Conservation (phyloP, 345 rosid species). For the Odontarrhena argentea region DNA sequence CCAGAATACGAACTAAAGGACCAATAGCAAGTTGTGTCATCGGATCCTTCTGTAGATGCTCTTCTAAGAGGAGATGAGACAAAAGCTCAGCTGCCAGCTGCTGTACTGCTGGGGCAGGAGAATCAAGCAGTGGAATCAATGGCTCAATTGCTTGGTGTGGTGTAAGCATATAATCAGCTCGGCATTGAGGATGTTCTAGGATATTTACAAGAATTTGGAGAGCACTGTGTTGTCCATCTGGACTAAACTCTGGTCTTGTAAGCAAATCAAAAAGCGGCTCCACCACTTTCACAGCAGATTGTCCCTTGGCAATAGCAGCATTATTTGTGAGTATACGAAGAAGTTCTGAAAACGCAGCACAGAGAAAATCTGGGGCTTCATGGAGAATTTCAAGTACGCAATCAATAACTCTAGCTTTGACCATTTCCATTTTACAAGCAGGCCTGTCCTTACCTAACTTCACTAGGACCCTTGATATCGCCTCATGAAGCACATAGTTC, state of each 20-base stretch:
- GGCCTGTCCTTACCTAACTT: slow-evolving; percentile 99
- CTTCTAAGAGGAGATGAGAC: slow-evolving; percentile 83
- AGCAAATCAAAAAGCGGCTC: slow-evolving; percentile 82
- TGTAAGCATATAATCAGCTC: slow-evolving; percentile 73
- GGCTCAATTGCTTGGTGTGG: slow-evolving; percentile 93
- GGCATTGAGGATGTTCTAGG: slow-evolving; percentile 95
- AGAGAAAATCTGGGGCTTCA: slow-evolving; percentile 93
- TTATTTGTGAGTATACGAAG: slow-evolving; percentile 94
- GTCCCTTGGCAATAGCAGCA: slow-evolving; percentile 92
- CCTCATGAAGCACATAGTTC: slow-evolving; percentile 91
- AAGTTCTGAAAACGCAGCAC: slow-evolving; percentile 90
- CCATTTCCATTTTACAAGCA: slow-evolving; percentile 97
- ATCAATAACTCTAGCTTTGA: slow-evolving; percentile 94
- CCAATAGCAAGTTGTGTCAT: slow-evolving; percentile 77
- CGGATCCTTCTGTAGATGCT: slow-evolving; percentile 89
- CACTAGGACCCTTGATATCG: slow-evolving; percentile 91
- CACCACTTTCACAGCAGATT: slow-evolving; percentile 92
- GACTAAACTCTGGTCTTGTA: slow-evolving; percentile 81
- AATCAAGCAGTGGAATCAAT: slow-evolving; percentile 89
- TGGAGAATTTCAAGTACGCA: slow-evolving; percentile 85
- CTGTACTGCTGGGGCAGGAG: slow-evolving; percentile 90
- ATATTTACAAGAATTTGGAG: slow-evolving; percentile 94
- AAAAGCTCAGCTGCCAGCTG: slow-evolving; percentile 99
- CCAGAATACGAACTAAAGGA: slow-evolving; percentile 83
- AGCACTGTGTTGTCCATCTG: slow-evolving; percentile 93